These are phyloP conservation scores for Gynochthodes officinalis DNA, from an alignment of 257 asterid genomes.

Conservation along the genomic window DNA sequence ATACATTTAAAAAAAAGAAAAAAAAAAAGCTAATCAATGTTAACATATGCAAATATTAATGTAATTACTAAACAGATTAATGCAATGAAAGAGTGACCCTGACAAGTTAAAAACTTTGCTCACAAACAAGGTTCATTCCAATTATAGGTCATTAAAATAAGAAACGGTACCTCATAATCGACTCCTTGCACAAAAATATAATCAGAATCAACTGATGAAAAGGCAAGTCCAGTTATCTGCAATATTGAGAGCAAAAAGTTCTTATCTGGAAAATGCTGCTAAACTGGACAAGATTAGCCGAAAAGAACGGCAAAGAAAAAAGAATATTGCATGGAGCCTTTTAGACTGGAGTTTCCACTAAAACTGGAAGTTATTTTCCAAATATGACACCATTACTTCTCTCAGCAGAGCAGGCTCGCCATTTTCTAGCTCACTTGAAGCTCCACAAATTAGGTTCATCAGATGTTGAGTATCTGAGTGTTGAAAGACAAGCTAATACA, in stretches of 20 bases:
- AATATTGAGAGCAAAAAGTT: slow-evolving; percentile 2
- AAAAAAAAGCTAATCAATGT: neutral
- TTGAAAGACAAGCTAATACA: neutral
- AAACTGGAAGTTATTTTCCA: neutral
- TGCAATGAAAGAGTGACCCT: neutral
- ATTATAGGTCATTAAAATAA: neutral
- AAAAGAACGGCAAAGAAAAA: neutral
- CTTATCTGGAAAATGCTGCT: slow-evolving; percentile 5
- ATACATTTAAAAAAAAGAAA: neutral
- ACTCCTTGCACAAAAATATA: slow-evolving; percentile 86
- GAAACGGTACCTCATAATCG: slow-evolving; percentile 73
- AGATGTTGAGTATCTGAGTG: neutral
- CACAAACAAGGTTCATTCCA: neutral
- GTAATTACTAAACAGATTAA: neutral
- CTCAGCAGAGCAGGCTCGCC: neutral
- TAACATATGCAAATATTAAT: neutral
- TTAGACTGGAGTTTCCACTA: neutral
- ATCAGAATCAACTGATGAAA: slow-evolving; percentile 72
- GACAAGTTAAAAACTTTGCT: neutral
- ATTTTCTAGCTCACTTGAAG: neutral
- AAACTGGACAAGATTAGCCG: neutral
- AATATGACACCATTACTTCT: neutral
- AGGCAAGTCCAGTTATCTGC: slow-evolving; percentile 91
- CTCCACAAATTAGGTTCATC: neutral
- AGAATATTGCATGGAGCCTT: neutral